These are phyloP conservation scores for Phlebiopsis gigantea DNA, from an alignment of 768 basidiomycete species.

Conservation along the genomic window DNA sequence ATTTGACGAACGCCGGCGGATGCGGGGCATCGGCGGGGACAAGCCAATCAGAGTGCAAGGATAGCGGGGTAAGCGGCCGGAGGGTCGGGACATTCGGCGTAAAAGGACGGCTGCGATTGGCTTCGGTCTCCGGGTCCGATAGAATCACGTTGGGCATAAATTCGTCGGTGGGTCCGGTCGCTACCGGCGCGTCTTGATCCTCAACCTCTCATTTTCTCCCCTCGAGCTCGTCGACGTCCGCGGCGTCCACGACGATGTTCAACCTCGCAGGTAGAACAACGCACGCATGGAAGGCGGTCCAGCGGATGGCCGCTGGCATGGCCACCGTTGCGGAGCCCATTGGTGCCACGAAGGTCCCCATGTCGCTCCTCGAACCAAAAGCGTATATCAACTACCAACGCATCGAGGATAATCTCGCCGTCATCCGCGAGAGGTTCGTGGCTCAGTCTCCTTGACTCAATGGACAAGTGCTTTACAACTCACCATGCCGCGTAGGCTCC, in stretches of 20 bases:
- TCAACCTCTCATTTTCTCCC: slow-evolving; percentile 15
- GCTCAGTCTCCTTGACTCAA: neutral
- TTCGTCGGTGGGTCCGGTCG: slow-evolving; percentile 20
- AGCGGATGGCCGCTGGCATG: slow-evolving; percentile 48
- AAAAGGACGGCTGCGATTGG: slow-evolving; percentile 13
- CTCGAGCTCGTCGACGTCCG: slow-evolving; percentile 17
- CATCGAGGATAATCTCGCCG: slow-evolving; percentile 93
- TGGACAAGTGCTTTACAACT: neutral
- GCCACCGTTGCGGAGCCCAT: slow-evolving; percentile 73
- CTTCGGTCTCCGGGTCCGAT: slow-evolving; percentile 23
- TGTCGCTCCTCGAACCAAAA: slow-evolving; percentile 80
- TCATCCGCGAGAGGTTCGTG: slow-evolving; percentile 75
- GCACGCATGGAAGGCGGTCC: slow-evolving; percentile 23
- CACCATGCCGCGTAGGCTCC: slow-evolving; percentile 45
- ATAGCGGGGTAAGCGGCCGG: slow-evolving; percentile 5
- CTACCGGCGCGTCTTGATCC: slow-evolving; percentile 21
- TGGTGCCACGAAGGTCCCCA: slow-evolving; percentile 85
- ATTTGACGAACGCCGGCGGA: slow-evolving; percentile 3
- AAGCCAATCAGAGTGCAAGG: neutral
- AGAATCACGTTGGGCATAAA: slow-evolving; percentile 22
- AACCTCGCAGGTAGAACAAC: slow-evolving; percentile 23
- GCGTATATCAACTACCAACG: slow-evolving; percentile 93
- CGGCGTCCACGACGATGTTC: slow-evolving; percentile 25
- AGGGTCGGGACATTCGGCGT: slow-evolving; percentile 11
- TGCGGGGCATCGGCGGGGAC: slow-evolving; percentile 4